These are phyloP conservation scores for Lentinula boryana DNA, from an alignment of 768 basidiomycete genomes.

Conservation along the genomic window DNA sequence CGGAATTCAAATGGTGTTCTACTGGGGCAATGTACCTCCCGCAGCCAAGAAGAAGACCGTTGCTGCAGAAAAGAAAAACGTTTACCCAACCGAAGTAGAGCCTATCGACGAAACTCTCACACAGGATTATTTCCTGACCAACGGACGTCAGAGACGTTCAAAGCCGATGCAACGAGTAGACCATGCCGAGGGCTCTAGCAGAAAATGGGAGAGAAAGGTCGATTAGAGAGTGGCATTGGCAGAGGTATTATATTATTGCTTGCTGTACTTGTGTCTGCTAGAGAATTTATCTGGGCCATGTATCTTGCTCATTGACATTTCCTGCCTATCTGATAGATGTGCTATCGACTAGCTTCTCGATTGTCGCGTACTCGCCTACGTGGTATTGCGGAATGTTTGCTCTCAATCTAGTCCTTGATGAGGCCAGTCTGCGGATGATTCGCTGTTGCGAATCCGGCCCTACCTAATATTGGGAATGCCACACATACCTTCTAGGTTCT, in stretches of 20 bases:
- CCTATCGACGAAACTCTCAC: neutral
- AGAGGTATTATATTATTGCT: neutral
- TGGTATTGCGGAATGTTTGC: neutral
- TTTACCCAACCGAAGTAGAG: neutral
- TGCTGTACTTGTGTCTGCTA: neutral
- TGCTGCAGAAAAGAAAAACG: neutral
- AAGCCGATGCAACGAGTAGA: neutral
- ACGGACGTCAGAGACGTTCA: neutral
- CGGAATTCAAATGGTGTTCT: slow-evolving; percentile 58
- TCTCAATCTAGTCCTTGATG: neutral
- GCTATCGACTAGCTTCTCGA: neutral
- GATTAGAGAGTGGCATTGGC: neutral
- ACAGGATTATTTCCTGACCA: slow-evolving; percentile 1
- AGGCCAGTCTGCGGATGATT: neutral
- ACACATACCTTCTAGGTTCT: neutral
- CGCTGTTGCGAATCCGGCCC: neutral
- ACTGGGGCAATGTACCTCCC: slow-evolving; percentile 33
- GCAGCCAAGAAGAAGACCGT: neutral
- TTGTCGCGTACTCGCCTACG: neutral
- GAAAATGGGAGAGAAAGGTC: slow-evolving; percentile 2
- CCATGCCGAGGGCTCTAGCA: slow-evolving; percentile 1
- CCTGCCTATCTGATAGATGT: no score
- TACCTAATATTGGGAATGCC: neutral
- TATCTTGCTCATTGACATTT: neutral
- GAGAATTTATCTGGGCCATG: neutral